Base-by-base conservation (phyloP, 805 yeast genomes). In the Nakazawaea molendinolei region DNA sequence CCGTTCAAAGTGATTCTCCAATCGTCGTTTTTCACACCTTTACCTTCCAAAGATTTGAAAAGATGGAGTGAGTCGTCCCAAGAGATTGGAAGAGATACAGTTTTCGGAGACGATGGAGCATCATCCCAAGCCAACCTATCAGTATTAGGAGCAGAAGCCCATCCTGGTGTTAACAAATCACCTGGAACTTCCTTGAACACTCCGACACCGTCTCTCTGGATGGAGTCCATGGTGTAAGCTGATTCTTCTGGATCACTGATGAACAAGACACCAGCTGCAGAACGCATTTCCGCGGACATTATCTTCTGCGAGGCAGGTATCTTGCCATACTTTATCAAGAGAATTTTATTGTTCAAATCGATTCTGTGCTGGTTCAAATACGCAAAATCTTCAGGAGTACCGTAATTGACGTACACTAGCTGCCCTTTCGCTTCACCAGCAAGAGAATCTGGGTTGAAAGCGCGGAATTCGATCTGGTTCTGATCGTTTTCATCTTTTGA, bases 31-130 rank as follows among this genome's bases (percentile, higher is more conserved):
- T 57, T 50, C n/a, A 42, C 40, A 12, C 79, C 79, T 8, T 52
- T 45, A 5, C 61, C 60, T 32, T 60, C 45, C 19, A 67, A 27
- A 1, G 55, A 40, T 1, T 51, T 40, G 43, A 74, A 64, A 18
- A 74, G 62, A 25, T 45, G 60, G 17, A 50, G 51, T 3, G 79
- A 87, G 49, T 86, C 95, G 28, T 66, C 65, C 76, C 81, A 78
- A 0, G 95, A 79, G 7, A 87, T 60, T 0, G 96, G 89, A 1
- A 85, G 63, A 6, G 83, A 68, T 1, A 95, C 95, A 4, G 90
- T 74, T 13, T 75, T 68, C 1, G 95, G 83, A 2, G 84, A 63
- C 26, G 73, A 63, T 5, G 52, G 52, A 0, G 84, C 71, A 12
- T 71, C 59, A 5, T 63, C 55, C 60, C 76, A 60, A 10, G 56